Evolutionary conservation across 371 early-diverging fungal species (phyloP).

Genomic region (Fennellomyces sp.): DNA sequence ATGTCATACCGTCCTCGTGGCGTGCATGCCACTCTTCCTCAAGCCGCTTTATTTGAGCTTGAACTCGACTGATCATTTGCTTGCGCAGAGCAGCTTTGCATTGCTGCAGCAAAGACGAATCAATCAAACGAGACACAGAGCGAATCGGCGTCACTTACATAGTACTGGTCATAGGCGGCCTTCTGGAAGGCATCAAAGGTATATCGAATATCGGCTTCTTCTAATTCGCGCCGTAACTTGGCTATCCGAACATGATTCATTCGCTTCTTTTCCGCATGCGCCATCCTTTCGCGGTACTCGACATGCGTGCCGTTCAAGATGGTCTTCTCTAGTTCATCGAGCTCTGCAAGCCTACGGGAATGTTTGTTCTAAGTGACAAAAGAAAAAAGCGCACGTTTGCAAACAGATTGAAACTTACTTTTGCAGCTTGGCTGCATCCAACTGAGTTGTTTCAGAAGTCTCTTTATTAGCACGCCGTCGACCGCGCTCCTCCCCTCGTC

Average conservation of each 20-base stretch:
- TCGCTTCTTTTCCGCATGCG: constrained; percentile 17
- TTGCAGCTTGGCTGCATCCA: constrained; percentile 7
- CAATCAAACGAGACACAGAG: constrained; percentile 2
- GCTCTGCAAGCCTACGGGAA: constrained; percentile 15
- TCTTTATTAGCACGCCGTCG: constrained; percentile 6
- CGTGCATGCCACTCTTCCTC: constrained; percentile 24
- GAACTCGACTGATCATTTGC: constrained; percentile 18
- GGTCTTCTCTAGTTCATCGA: constrained; percentile 19
- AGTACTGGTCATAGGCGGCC: constrained; percentile 23
- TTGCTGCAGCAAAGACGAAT: constrained; percentile 18
- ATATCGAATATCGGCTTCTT: constrained; percentile 15
- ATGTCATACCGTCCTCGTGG: constrained; percentile 9
- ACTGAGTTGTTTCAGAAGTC: constrained; percentile 8
- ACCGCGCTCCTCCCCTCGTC: constrained; percentile 9
- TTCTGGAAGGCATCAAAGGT: constrained; percentile 19
- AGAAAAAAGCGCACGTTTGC: background rate
- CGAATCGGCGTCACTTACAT: constrained; percentile 16
- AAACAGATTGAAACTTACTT: background rate
- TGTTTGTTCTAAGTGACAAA: background rate
- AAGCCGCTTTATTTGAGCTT: constrained; percentile 19
- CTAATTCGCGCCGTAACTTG: constrained; percentile 11
- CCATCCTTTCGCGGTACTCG: constrained; percentile 16
- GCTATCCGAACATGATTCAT: constrained; percentile 6
- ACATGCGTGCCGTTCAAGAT: constrained; percentile 17
- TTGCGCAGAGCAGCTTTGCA: constrained; percentile 16